Conservation (phyloP, 139 green algal genomes). For the Coelastrella sp. region DNA sequence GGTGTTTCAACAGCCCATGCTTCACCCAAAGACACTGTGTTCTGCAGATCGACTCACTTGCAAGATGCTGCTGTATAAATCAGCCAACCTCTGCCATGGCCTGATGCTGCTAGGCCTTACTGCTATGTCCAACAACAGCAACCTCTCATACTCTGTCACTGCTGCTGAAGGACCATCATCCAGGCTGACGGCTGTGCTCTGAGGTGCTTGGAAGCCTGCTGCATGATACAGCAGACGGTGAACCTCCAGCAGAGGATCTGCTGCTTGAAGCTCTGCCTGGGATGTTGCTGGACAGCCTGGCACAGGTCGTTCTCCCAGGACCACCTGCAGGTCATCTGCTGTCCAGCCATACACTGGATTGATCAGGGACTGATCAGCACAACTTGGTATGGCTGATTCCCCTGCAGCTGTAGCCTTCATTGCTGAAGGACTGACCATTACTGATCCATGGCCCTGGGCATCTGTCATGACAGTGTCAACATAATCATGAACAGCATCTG, state of each 20-base stretch:
- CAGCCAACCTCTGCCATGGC: constrained; percentile 5
- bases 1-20: too few species aligned
- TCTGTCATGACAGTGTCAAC: neutral
- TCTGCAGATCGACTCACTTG: neutral
- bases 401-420: neutral
- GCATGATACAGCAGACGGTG: constrained; percentile 24
- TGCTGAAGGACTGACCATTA: neutral
- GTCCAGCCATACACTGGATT: constrained; percentile 10
- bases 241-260: constrained; percentile 20
- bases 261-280: neutral
- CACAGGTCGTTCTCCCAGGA: neutral
- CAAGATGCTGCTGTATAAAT: neutral
- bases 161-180: neutral
- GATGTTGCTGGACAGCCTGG: neutral
- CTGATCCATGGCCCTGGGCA: neutral
- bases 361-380: neutral
- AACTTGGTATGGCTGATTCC: too few species aligned
- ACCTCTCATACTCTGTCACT: neutral
- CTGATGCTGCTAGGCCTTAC: neutral
- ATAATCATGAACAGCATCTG: neutral
- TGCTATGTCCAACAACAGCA: constrained; percentile 20
- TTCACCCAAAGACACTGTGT: too few species aligned
- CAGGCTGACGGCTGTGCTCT: neutral
- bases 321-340: neutral
- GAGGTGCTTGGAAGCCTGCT: neutral